A percentile compares a stretch with the other conserved stretches of the same genome.
phyloP scores from a whole-genome alignment of 176 grass and related monocot genomes.

The Oryza punctata region DNA sequence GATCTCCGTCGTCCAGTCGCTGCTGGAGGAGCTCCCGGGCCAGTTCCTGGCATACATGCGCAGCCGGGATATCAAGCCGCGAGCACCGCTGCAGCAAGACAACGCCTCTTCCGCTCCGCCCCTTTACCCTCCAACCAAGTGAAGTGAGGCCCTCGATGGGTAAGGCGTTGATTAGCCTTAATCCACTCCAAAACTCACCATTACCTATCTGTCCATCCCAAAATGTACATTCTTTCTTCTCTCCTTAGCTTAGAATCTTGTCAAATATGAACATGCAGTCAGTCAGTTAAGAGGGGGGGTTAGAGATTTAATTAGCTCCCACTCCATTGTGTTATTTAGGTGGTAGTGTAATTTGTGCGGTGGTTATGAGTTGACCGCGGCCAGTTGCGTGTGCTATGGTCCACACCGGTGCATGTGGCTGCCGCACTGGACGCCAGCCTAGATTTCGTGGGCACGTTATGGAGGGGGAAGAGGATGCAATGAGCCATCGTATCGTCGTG shows the following conservation, averaged over 20 bases:
- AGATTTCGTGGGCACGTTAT: slow-evolving; percentile 35
- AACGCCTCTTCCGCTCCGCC: not conserved
- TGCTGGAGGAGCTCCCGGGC: slow-evolving; percentile 86
- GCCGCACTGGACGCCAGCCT: slow-evolving; percentile 51
- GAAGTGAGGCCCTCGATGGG: not conserved
- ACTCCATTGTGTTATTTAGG: not conserved
- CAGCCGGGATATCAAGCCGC: slow-evolving; percentile 69
- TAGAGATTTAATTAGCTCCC: not conserved
- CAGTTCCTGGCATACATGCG: slow-evolving; percentile 89
- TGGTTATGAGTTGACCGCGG: slow-evolving; percentile 48
- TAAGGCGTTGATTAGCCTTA: not conserved
- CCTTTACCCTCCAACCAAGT: slow-evolving; percentile 29
- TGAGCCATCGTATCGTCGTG: not conserved
- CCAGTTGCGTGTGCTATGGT: not conserved
- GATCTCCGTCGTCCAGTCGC: slow-evolving; percentile 80
- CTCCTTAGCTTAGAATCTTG: not conserved
- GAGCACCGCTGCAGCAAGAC: not conserved
- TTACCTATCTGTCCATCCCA: no score
- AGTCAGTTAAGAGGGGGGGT: not conserved
- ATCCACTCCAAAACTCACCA: not conserved
- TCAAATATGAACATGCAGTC: not conserved
- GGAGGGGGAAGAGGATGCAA: not conserved
- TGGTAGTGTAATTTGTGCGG: not conserved
- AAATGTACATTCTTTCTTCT: not conserved
- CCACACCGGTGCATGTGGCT: slow-evolving; percentile 40